These are phyloP conservation scores for Clarireedia paspali DNA, from an alignment of 2,329 filamentous ascomycete genomes.

Conservation along the genomic window DNA sequence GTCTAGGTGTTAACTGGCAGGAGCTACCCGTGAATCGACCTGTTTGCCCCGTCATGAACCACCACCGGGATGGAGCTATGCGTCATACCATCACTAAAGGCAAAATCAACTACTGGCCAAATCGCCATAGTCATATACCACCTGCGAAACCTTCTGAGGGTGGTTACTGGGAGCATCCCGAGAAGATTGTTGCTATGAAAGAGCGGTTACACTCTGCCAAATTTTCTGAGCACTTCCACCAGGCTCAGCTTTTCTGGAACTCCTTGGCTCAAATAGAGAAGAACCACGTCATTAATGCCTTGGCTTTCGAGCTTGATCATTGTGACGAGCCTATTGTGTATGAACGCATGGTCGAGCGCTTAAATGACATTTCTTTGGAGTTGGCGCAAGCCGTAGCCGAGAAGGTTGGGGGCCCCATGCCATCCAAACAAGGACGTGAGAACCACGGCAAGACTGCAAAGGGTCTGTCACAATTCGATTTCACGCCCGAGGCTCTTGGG, in stretches of 20 bases:
- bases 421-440: slow-evolving; percentile 41
- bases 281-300: slow-evolving; percentile 49
- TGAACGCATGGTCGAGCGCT: slow-evolving; percentile 57
- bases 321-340: slow-evolving; percentile 76
- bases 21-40: slow-evolving; percentile 72
- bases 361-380: slow-evolving; percentile 64
- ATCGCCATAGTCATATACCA: slow-evolving; percentile 55
- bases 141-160: slow-evolving; percentile 56
- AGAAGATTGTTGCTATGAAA: slow-evolving; percentile 64
- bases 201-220: slow-evolving; percentile 60
- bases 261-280: slow-evolving; percentile 62
- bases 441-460: slow-evolving; percentile 65
- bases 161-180: slow-evolving; percentile 60
- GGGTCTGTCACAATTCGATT: slow-evolving; percentile 62
- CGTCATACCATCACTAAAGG: slow-evolving; percentile 68
- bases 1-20: slow-evolving; percentile 68
- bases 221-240: slow-evolving; percentile 69
- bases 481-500: slow-evolving; percentile 40
- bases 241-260: slow-evolving; percentile 80
- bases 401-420: slow-evolving; percentile 57
- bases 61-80: slow-evolving; percentile 67
- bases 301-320: slow-evolving; percentile 69
- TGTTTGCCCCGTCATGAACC: slow-evolving; percentile 66
- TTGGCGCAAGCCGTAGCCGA: slow-evolving; percentile 63
- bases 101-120: slow-evolving; percentile 73